Evolutionary conservation across 495 filamentous ascomycete genomes (phyloP).

Genomic region (Xylaria bambusicola): DNA sequence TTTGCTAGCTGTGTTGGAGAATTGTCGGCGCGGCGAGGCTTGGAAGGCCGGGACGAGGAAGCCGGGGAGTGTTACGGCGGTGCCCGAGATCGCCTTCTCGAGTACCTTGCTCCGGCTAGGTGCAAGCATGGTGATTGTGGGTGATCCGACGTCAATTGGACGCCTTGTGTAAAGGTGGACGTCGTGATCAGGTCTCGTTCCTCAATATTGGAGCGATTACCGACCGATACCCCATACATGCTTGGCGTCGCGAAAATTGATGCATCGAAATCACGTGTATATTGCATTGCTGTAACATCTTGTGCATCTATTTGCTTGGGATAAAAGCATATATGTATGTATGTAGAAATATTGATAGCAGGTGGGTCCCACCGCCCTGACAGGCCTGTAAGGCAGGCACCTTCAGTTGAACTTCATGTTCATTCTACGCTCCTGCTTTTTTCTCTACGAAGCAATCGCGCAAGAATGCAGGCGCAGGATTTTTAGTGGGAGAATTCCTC

Average conservation of each 20-base stretch:
- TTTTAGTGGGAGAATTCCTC: too few species aligned
- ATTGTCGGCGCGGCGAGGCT: conserved; percentile 56
- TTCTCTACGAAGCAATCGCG: too few species aligned
- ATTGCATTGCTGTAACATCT: background rate
- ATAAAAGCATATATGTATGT: too few species aligned
- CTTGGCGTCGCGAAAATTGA: conserved; percentile 27
- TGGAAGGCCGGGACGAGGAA: conserved; percentile 79
- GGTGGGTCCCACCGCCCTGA: too few species aligned
- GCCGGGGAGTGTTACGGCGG: conserved; percentile 55
- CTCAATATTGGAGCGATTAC: background rate
- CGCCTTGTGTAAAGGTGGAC: conserved; percentile 2
- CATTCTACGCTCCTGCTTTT: too few species aligned
- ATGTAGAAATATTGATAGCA: too few species aligned
- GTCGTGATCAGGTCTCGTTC: conserved; percentile 3
- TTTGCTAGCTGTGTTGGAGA: conserved; percentile 66
- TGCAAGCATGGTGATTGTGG: conserved; percentile 47
- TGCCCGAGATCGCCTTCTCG: conserved; percentile 35
- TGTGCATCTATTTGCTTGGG: too few species aligned
- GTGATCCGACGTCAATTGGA: conserved; percentile 22
- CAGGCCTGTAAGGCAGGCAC: too few species aligned
- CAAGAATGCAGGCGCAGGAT: too few species aligned
- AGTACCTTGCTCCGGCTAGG: conserved; percentile 49
- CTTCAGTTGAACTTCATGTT: too few species aligned
- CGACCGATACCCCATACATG: conserved; percentile 18
- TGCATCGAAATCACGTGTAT: background rate